Base-by-base conservation (phyloP, 176 grass and related monocot species). In the Phoenix dactylifera region DNA sequence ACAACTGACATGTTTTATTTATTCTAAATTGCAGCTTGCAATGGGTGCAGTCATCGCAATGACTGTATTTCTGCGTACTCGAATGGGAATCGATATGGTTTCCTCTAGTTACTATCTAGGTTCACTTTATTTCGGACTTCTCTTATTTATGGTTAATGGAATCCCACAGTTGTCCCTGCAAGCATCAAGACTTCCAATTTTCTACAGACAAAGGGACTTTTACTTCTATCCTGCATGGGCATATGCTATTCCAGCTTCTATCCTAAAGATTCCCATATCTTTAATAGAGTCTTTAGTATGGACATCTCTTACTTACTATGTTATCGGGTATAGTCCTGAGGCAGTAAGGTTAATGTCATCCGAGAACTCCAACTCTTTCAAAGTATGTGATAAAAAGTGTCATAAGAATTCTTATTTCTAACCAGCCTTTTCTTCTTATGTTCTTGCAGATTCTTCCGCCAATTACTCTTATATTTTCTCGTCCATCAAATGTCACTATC, bases 61-160 rank as follows among this genome's bases (percentile, higher is more conserved):
- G 1, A 95, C 90, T 32, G 59, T 95, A 60, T 81, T 86, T 80
- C 7, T 95, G 4, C 79, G 52, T 24, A 81, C 90, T 29, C 73
- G 59, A 23, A 83, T 86, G 86, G 51, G 19, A 24, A 55, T 86
- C 26, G 79, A 89, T 24, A 79, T 52, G 52, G 24, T 81, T 53
- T 73, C 78, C 67, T 69, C 85, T 3, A 86, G 89, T 64, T 83
- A 89, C 63, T 86, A 78, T 54, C 6, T 24, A 5, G 24, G 64
- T 59, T 24, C 64, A 14, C 50, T 54, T n/a, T 29, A 12, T 52
- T 66, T 54, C 20, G 50, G 22, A 59, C 24, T 59, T 1, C 22
- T 18, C 16, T 54, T 29, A 51, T 22, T 53, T 4, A 54, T 66
- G 50, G 48, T 54, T 18, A 66, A 66, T 54, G 64, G 64, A 22